Conservation (phyloP, 169 alveolate genomes). For the Eimeria sp. region DNA sequence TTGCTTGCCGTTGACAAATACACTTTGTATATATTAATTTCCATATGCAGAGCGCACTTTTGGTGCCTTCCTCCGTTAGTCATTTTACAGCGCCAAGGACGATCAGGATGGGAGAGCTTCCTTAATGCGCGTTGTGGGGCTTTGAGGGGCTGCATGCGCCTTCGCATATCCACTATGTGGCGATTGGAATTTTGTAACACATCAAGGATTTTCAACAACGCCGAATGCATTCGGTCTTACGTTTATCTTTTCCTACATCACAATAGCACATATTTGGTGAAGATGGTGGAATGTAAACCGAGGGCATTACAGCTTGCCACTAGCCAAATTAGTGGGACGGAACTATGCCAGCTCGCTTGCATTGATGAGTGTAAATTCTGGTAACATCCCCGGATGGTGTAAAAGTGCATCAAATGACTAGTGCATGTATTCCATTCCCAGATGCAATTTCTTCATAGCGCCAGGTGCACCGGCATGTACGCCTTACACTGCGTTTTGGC, state of each 20-base stretch:
- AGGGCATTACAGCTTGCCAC: not conserved
- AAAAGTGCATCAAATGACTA: not conserved
- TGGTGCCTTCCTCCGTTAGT: not conserved
- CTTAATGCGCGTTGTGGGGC: not conserved
- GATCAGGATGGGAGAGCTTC: not conserved
- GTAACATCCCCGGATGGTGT: not conserved
- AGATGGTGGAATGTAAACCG: not conserved
- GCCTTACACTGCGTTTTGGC: not conserved
- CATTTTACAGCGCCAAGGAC: not conserved
- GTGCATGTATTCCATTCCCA: no score
- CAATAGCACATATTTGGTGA: not conserved
- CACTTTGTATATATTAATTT: not conserved
- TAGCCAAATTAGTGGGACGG: not conserved
- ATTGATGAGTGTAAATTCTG: not conserved
- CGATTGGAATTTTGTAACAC: not conserved
- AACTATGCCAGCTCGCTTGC: not conserved
- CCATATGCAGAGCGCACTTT: not conserved
- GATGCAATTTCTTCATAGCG: not conserved
- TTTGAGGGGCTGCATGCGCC: constrained; percentile 18
- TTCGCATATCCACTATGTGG: not conserved
- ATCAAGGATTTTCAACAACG: not conserved
- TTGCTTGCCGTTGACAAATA: not conserved
- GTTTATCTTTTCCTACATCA: not conserved
- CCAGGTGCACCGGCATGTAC: not conserved
- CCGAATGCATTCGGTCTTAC: not conserved